phyloP scores from a whole-genome alignment of 805 yeast genomes.

The Maudiozyma pseudohumilis region DNA sequence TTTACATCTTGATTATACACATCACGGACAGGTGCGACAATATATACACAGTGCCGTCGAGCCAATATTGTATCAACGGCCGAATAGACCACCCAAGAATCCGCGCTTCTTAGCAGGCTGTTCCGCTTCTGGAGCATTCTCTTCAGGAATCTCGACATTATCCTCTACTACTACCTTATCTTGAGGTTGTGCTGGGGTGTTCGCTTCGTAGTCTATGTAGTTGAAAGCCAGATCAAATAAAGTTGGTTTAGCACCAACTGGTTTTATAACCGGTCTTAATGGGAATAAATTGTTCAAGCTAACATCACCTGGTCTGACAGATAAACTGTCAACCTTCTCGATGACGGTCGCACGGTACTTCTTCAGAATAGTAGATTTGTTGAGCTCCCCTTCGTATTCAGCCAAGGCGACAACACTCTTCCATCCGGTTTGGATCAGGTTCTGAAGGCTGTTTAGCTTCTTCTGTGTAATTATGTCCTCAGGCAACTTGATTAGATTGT shows the following conservation, averaged over 20 bases:
- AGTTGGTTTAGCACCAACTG: slow-evolving; percentile 77
- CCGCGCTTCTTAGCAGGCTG: slow-evolving; percentile 46
- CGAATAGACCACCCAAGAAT: slow-evolving; percentile 69
- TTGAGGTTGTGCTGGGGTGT: background rate
- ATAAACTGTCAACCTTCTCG: slow-evolving; percentile 28
- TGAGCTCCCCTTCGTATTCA: slow-evolving; percentile 23
- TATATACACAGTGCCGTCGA: too few species aligned
- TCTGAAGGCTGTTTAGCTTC: slow-evolving; percentile 42
- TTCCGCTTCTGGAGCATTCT: slow-evolving; percentile 7
- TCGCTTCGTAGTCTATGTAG: slow-evolving; percentile 46
- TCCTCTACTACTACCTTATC: slow-evolving; percentile 6
- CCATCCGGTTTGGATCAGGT: slow-evolving; percentile 32
- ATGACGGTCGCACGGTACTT: slow-evolving; percentile 27
- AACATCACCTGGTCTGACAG: slow-evolving; percentile 16
- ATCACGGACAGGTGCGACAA: too few species aligned
- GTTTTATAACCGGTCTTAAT: slow-evolving; percentile 36
- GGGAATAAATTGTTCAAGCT: slow-evolving; percentile 22
- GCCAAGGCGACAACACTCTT: slow-evolving; percentile 30
- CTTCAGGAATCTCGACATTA: background rate
- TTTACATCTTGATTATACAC: too few species aligned
- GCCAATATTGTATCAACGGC: too few species aligned
- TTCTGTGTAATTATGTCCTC: slow-evolving; percentile 15
- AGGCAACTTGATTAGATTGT: slow-evolving; percentile 13
- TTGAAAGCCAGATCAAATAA: slow-evolving; percentile 86
- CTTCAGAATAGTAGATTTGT: slow-evolving; percentile 3